These are phyloP conservation scores for Mycosarcoma maydis DNA, from an alignment of 1,284 basidiomycete genomes.

Conservation along the genomic window DNA sequence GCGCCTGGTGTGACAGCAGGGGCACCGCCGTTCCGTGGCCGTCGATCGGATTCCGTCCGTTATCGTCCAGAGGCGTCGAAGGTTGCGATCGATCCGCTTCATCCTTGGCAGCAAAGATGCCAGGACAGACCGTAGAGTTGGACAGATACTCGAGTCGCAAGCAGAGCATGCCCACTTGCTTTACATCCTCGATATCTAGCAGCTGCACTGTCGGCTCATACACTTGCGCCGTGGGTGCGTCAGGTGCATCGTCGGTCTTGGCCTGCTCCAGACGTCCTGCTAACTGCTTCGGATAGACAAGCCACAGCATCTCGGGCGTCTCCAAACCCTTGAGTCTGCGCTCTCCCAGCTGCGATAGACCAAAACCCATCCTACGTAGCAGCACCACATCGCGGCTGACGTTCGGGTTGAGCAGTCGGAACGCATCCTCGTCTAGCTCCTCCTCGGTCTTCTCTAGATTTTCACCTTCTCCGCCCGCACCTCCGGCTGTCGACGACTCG, in stretches of 20 bases:
- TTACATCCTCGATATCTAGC: conserved; percentile 79
- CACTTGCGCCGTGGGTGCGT: conserved; percentile 59
- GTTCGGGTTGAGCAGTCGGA: conserved; percentile 61
- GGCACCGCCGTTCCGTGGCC: neutral
- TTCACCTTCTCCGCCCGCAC: conserved; percentile 11
- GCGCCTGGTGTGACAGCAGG: conserved; percentile 34
- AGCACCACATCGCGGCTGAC: conserved; percentile 73
- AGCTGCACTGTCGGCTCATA: conserved; percentile 71
- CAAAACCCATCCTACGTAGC: conserved; percentile 79
- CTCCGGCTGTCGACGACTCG: conserved; percentile 20
- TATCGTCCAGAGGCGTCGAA: conserved; percentile 29
- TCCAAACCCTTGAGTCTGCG: conserved; percentile 93
- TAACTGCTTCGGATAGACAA: conserved; percentile 83
- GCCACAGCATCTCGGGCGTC: conserved; percentile 77
- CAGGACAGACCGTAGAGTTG: conserved; percentile 72
- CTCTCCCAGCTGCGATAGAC: conserved; percentile 83
- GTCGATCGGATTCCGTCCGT: conserved; percentile 22
- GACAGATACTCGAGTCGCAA: conserved; percentile 85
- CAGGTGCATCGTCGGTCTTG: conserved; percentile 69
- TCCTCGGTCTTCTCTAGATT: conserved; percentile 34
- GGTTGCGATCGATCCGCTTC: conserved; percentile 32
- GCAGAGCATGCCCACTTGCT: conserved; percentile 79
- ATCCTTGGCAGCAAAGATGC: conserved; percentile 37
- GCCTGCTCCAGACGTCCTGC: conserved; percentile 77
- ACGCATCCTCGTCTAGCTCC: conserved; percentile 63